Evolutionary conservation across 352 stramenopile species (phyloP), one percentile per base, ranked within the genome.

Genomic region (Thraustochytrium sp.): DNA sequence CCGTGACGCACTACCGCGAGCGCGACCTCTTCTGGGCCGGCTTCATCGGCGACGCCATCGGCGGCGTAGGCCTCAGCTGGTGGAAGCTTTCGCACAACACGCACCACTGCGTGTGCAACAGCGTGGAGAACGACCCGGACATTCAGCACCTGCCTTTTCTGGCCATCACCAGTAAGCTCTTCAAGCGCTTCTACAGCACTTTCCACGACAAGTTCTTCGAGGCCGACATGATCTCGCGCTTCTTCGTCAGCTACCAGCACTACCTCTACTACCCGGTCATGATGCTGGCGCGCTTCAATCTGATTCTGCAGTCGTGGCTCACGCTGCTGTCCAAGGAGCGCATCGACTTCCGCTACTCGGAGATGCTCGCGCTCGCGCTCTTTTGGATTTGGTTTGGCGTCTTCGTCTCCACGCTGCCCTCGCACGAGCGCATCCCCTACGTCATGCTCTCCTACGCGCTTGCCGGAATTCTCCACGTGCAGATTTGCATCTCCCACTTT

Each of bases 121-220:
- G 82, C 29, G 82, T 93, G 5, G 87, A 93, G 76, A 86, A 90
- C 76, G 91, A 95, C 86, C 91, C 91, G 16, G 90, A 95, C 85
- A 95, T 95, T 84, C 91, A 94, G 51, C 91, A 95, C 80, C 77
- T 95, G 55, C 91, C 91, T 1, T 85, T 95, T 36, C 89, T 95
- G 85, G 89, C 90, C 11, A 88, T 91, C 31, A 88, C 86, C 26
- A 78, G 49, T n/a, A 84, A 87, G 34, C 87, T 90, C 44, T 77
- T 93, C 31, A 72, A 89, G 36, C 85, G 84, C 49, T 91, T 92
- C 61, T 91, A 83, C 76, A 87, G 75, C 26, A 90, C 86, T 18
- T 92, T 91, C 83, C 88, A 92, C 73, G 62, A 88, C 44, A 88
- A 86, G 48, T 77, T 85, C 23, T 86, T 93, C 37, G 73, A 86